phyloP scores from a whole-genome alignment of 2,329 filamentous ascomycete genomes.

The Colletotrichum lindemuthianum region DNA sequence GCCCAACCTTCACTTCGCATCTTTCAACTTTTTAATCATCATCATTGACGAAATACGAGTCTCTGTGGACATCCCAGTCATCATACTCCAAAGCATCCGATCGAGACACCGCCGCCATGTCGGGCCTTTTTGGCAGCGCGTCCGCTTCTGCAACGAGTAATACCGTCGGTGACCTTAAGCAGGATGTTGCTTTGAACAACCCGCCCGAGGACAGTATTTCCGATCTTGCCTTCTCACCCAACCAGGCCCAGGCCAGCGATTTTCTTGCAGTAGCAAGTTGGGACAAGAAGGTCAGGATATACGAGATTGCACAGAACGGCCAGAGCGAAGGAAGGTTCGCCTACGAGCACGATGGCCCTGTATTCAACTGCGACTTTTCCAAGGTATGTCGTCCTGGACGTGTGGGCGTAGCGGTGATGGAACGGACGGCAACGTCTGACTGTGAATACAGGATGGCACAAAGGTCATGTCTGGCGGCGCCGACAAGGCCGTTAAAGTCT shows the following conservation, averaged over 20 bases:
- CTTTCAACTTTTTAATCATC: no score
- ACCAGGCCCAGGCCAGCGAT: conserved; percentile 66
- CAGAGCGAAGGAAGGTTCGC: conserved; percentile 85
- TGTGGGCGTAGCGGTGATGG: no score
- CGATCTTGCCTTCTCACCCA: conserved; percentile 83
- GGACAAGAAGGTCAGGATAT: conserved; percentile 98
- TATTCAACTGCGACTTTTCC: conserved; percentile 87
- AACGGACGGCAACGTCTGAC: conserved; percentile 29
- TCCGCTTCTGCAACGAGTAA: conserved; percentile 66
- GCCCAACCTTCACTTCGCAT: background rate
- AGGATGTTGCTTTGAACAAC: conserved; percentile 82
- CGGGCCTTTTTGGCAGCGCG: conserved; percentile 67
- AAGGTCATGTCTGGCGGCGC: conserved; percentile 89
- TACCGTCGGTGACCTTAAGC: conserved; percentile 89
- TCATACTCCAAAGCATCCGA: background rate
- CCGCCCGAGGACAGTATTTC: conserved; percentile 92
- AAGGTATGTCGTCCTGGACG: conserved; percentile 67
- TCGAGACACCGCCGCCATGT: conserved; percentile 60
- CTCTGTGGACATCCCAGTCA: background rate
- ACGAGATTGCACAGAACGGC: conserved; percentile 84
- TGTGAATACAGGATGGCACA: conserved; percentile 77
- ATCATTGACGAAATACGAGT: background rate
- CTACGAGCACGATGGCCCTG: conserved; percentile 87
- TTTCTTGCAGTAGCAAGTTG: conserved; percentile 92
- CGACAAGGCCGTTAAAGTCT: conserved; percentile 89